These are phyloP conservation scores for Macrocystidia cucumis DNA, from an alignment of 1,284 basidiomycete genomes.

Conservation along the genomic window DNA sequence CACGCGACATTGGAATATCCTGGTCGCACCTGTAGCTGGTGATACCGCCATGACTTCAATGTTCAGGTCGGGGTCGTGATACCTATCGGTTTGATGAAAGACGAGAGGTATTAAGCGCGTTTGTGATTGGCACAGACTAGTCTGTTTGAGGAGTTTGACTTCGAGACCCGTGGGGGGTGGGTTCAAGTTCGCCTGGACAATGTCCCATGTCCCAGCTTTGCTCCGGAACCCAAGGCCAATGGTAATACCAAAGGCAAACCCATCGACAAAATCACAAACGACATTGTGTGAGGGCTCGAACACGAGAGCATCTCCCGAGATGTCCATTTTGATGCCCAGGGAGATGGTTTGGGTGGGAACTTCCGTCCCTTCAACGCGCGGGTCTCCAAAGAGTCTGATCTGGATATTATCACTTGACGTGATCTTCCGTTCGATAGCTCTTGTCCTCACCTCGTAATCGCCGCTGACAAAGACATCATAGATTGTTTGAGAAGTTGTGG, in stretches of 20 bases:
- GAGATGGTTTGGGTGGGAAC: conserved; percentile 45
- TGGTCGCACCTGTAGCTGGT: neutral
- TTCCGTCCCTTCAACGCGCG: conserved; percentile 29
- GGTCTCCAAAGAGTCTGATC: conserved; percentile 78
- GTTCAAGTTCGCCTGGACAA: conserved; percentile 24
- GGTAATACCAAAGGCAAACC: conserved; percentile 58
- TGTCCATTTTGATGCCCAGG: conserved; percentile 35
- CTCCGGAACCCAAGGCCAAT: conserved; percentile 57
- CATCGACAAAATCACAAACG: conserved; percentile 56
- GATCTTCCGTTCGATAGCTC: conserved; percentile 7
- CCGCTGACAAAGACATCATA: conserved; percentile 55
- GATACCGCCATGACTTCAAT: conserved; percentile 27
- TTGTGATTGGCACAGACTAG: conserved; percentile 52
- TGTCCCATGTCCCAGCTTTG: conserved; percentile 47
- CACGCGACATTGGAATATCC: too few relatives aligned
- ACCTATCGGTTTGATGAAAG: conserved; percentile 30
- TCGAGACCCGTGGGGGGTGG: conserved; percentile 11
- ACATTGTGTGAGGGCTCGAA: conserved; percentile 46
- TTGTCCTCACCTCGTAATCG: conserved; percentile 57
- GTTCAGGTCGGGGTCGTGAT: conserved; percentile 23
- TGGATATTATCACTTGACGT: conserved; percentile 18
- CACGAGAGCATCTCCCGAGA: conserved; percentile 16
- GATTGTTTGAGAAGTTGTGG: conserved; percentile 28
- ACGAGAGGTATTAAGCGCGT: conserved; percentile 46
- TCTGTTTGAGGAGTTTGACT: conserved; percentile 26